These are phyloP conservation scores for Aurifilum marmelostoma DNA, from an alignment of 2,329 filamentous ascomycete species.

Conservation along the genomic window DNA sequence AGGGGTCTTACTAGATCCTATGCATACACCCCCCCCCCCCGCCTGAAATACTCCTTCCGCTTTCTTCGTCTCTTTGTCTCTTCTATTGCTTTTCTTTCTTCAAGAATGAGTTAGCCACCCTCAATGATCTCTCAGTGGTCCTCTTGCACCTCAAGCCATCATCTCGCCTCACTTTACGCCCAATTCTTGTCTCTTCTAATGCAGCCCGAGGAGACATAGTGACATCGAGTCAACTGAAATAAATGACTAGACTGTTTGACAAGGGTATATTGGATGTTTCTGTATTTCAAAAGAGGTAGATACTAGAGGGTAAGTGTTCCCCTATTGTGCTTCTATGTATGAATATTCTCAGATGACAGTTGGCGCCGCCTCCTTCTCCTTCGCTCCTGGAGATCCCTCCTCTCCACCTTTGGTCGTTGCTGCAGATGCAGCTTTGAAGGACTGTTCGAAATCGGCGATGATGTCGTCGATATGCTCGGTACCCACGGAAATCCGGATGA, in stretches of 20 bases:
- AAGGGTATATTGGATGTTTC: background rate
- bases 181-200: background rate
- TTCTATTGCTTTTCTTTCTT: background rate
- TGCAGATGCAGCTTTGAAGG: conserved; percentile 67
- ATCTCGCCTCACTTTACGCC: background rate
- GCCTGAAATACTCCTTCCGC: background rate
- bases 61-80: background rate
- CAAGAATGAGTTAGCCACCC: background rate
- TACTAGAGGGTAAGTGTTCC: background rate
- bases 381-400: conserved; percentile 36
- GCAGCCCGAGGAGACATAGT: background rate
- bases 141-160: background rate
- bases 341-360: conserved; percentile 39
- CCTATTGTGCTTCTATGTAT: background rate
- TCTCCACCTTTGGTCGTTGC: conserved; percentile 44
- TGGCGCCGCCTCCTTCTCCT: conserved; percentile 45
- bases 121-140: background rate
- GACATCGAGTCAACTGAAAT: background rate
- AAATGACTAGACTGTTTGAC: background rate
- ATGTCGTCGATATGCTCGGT: conserved; percentile 98
- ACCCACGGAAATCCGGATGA: conserved; percentile 93
- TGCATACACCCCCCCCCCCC: background rate
- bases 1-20: conserved; percentile 8
- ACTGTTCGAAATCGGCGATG: conserved; percentile 92
- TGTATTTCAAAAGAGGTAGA: background rate